phyloP scores from a whole-genome alignment of 441 rosid genomes.

The Syzygium syzygioides region DNA sequence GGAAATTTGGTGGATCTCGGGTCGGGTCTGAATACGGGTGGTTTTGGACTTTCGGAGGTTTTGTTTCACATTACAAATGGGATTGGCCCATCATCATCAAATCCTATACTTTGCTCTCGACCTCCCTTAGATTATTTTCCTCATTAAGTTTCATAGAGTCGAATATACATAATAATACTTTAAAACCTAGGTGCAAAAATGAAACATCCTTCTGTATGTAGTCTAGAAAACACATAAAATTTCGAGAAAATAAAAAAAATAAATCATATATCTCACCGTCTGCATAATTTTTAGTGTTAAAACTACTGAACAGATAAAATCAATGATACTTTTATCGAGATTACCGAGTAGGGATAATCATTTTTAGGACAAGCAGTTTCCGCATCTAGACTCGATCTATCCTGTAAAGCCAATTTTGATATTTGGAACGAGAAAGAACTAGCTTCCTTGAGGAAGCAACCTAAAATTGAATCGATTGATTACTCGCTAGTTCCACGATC shows the following conservation, averaged over 20 bases:
- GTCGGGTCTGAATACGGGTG: not conserved
- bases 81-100: not conserved
- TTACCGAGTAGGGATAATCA: accelerated
- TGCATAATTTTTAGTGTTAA: not conserved
- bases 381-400: not conserved
- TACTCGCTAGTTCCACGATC: not conserved
- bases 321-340: accelerated
- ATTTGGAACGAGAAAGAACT: accelerated
- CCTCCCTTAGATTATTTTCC: not conserved
- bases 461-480: accelerated
- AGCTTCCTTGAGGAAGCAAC: accelerated
- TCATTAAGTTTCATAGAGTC: not conserved
- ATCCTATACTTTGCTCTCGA: not conserved
- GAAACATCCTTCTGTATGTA: not conserved
- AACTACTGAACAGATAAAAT: not conserved
- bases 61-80: not conserved
- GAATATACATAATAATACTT: not conserved
- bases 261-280: not conserved
- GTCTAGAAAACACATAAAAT: accelerated
- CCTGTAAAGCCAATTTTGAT: accelerated
- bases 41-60: not conserved
- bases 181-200: not conserved
- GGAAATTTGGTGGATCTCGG: not conserved
- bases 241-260: not conserved
- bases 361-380: accelerated